Evolutionary conservation across 2,329 filamentous ascomycete genomes (phyloP), one percentile per base, ranked within the genome.

Genomic region (Leptosphaerulina australis): DNA sequence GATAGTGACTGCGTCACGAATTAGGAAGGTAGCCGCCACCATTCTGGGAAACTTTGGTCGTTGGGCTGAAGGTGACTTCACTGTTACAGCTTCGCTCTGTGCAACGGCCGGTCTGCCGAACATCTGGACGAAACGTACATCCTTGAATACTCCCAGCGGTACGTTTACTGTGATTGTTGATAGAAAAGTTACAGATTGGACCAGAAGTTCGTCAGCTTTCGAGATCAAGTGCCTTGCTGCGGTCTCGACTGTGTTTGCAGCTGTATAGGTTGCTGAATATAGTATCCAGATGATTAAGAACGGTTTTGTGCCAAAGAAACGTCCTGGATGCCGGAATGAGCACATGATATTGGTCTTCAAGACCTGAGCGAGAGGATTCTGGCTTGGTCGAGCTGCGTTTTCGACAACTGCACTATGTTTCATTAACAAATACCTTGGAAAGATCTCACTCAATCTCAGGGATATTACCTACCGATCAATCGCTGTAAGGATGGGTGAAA

Each of bases 1-100:
- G 31, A 69, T 64, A n/a, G 66, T 68, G 33, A 67, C 55, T 4
- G 63, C 60, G 38, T 68, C 67, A 36, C 66, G 64, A 15, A 64
- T 41, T 26, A 67, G 62, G 43, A 67, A 70, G 10, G 63, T 61
- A 11, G 63, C 52, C 25, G 54, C 59, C 1, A 64, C 60, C 12
- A 55, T 51, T 21, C 33, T 41, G 2, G 56, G 57, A 36, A 63
- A 58, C 22, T 31, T 60, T 18, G 39, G 15, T 48, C 29, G 46
- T 11, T 54, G 21, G 1, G 44, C 36, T 10, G 43, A 25, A 7
- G 36, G 22, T 21, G 46, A 25, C 20, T 17, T 12, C 12, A 28
- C n/a, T 5, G 25, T 44, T 10, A 25, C 35, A 24, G 17, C 47
- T 20, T 44, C 35, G 22, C 29, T 30, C 15, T 40, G 47, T 7